Conservation (phyloP, 768 basidiomycete genomes). For the Boletus rex-veris region DNA sequence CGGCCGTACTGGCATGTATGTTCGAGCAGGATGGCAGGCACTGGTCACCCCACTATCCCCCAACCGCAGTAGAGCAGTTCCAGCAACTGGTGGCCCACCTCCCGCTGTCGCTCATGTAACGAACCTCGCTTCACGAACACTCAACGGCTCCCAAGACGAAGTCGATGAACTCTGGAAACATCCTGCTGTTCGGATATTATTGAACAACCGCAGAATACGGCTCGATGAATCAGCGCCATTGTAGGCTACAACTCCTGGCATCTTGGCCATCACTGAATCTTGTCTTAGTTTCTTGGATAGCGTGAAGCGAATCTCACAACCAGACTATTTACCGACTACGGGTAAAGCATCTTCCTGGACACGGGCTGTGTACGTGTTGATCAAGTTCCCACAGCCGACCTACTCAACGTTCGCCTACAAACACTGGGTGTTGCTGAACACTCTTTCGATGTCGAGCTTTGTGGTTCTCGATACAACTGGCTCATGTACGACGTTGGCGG, state of each 20-base stretch:
- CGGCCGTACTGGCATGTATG: conserved; percentile 59
- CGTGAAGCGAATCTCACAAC: conserved; percentile 60
- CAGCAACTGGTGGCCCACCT: conserved; percentile 30
- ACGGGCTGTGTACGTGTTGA: background rate
- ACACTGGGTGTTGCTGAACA: conserved; percentile 80
- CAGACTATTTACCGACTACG: conserved; percentile 69
- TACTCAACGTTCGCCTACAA: conserved; percentile 76
- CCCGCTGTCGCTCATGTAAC: conserved; percentile 41
- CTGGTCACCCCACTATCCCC: conserved; percentile 42
- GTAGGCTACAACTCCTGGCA: conserved; percentile 39
- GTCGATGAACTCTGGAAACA: conserved; percentile 69
- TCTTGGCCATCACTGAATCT: conserved; percentile 1
- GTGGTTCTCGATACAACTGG: conserved; percentile 67
- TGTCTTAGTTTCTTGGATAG: conserved; percentile 60
- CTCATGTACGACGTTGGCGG: conserved; percentile 83
- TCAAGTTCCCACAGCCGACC: conserved; percentile 50
- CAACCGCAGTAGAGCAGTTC: conserved; percentile 42
- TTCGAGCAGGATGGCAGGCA: conserved; percentile 72
- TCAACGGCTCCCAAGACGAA: conserved; percentile 47
- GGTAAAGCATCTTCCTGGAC: conserved; percentile 37
- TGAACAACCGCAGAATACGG: conserved; percentile 55
- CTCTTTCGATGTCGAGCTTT: conserved; percentile 62
- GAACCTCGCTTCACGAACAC: conserved; percentile 52
- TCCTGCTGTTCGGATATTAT: conserved; percentile 54
- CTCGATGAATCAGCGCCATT: conserved; percentile 76